phyloP scores from a whole-genome alignment of 2,329 filamentous ascomycete species.

The Clarireedia homoeocarpa region DNA sequence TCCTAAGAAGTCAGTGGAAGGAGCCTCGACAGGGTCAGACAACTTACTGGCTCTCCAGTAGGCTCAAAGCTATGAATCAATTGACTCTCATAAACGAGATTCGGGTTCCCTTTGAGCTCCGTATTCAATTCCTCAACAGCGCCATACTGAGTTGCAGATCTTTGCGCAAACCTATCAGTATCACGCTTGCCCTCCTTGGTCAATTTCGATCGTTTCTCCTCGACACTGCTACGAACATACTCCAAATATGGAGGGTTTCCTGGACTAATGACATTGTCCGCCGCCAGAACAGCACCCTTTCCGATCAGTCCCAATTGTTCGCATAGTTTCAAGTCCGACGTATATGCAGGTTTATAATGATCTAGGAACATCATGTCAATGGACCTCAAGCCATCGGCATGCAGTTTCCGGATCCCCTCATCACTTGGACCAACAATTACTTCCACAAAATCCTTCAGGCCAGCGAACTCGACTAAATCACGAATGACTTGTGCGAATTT shows the following conservation, averaged over 20 bases:
- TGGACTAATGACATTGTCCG: conserved; percentile 65
- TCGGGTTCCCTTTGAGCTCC: conserved; percentile 47
- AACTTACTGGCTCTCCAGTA: conserved; percentile 54
- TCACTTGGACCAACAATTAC: conserved; percentile 64
- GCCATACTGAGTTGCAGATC: conserved; percentile 20
- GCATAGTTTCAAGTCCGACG: conserved; percentile 66
- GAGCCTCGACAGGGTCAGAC: neutral
- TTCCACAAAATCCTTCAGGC: conserved; percentile 60
- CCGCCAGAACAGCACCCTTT: conserved; percentile 54
- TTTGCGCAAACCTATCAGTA: conserved; percentile 27
- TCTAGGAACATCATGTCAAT: conserved; percentile 54
- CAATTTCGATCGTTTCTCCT: conserved; percentile 46
- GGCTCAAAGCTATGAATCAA: conserved; percentile 60
- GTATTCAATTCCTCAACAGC: conserved; percentile 33
- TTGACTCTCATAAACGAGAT: conserved; percentile 57
- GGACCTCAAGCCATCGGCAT: conserved; percentile 22
- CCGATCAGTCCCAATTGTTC: conserved; percentile 61
- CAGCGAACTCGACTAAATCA: conserved; percentile 65
- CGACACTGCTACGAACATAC: conserved; percentile 59
- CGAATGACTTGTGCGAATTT: conserved; percentile 65
- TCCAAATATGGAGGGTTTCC: conserved; percentile 64
- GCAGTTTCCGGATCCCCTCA: conserved; percentile 54
- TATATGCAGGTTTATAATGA: conserved; percentile 72
- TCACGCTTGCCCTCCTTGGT: conserved; percentile 37
- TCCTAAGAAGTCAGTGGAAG: neutral